These are phyloP conservation scores for Colletotrichum eremochloae DNA, from an alignment of 2,329 filamentous ascomycete genomes.

Conservation along the genomic window DNA sequence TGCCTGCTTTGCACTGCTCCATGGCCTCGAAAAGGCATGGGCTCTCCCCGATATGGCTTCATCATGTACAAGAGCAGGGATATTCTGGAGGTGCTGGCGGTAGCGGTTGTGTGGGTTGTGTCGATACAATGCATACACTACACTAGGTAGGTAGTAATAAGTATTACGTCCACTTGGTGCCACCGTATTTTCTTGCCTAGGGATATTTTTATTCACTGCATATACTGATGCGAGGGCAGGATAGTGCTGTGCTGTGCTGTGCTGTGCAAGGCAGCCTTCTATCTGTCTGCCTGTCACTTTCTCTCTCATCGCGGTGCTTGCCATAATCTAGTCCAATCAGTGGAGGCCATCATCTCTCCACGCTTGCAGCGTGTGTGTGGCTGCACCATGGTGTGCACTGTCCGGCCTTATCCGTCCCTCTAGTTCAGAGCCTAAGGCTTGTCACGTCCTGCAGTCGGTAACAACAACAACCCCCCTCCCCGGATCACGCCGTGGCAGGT, in stretches of 20 bases:
- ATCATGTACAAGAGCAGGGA: conserved; percentile 16
- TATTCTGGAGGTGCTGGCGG: conserved; percentile 34
- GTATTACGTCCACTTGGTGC: background rate
- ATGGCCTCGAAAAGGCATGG: conserved; percentile 31
- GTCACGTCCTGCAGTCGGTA: conserved; percentile 7
- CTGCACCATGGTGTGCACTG: conserved; percentile 35
- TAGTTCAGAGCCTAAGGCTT: conserved; percentile 6
- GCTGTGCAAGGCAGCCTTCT: conserved; percentile 14
- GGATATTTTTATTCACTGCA: conserved; percentile 38
- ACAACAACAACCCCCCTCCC: too few species aligned
- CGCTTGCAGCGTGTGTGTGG: conserved; percentile 26
- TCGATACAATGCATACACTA: background rate
- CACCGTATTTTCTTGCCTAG: conserved; percentile 18
- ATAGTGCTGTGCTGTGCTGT: conserved; percentile 14
- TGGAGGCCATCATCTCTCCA: conserved; percentile 20
- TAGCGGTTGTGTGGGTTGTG: conserved; percentile 1
- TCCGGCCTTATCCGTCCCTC: conserved; percentile 37
- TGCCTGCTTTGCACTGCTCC: conserved; percentile 2
- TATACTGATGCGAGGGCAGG: conserved; percentile 8
- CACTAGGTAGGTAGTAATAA: too few species aligned
- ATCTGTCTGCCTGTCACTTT: too few species aligned
- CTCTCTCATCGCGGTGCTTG: conserved; percentile 17
- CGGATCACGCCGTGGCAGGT: background rate
- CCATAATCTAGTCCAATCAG: conserved; percentile 20
- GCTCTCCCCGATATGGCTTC: conserved; percentile 17